Conservation (phyloP, 1,284 basidiomycete genomes). For the Macrocybe sp. region DNA sequence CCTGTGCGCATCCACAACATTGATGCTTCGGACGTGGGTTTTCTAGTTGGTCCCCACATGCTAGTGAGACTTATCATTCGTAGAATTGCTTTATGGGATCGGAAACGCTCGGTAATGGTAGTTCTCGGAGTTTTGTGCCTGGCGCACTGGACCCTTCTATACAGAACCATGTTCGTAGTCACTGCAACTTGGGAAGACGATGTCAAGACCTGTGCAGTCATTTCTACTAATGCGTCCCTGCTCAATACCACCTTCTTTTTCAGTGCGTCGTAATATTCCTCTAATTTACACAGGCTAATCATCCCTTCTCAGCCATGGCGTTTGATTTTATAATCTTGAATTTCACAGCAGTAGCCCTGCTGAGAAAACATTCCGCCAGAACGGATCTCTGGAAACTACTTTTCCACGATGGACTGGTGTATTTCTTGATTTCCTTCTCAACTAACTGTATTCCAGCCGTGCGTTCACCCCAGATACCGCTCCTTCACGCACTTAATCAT, state of each 20-base stretch:
- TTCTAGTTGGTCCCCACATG: slow-evolving; percentile 1
- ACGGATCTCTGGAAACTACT: slow-evolving; percentile 59
- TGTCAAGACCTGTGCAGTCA: slow-evolving; percentile 41
- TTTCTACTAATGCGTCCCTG: slow-evolving; percentile 45
- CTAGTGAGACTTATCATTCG: slow-evolving; percentile 4
- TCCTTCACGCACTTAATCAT: neutral
- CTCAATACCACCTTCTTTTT: slow-evolving; percentile 64
- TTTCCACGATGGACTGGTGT: slow-evolving; percentile 67
- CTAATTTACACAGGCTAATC: neutral
- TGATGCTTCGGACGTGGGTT: slow-evolving; percentile 64
- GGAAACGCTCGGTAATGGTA: slow-evolving; percentile 42
- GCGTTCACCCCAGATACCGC: slow-evolving; percentile 17
- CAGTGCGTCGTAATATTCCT: slow-evolving; percentile 39
- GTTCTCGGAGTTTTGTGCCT: slow-evolving; percentile 50
- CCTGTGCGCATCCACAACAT: slow-evolving; percentile 56
- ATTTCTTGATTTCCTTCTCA: slow-evolving; percentile 58
- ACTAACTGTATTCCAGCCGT: slow-evolving; percentile 67
- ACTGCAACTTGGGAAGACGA: slow-evolving; percentile 44
- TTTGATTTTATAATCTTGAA: slow-evolving; percentile 59
- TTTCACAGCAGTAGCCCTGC: slow-evolving; percentile 47
- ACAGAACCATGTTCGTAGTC: slow-evolving; percentile 65
- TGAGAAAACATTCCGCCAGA: slow-evolving; percentile 43
- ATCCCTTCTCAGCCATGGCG: slow-evolving; percentile 46
- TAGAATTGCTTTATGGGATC: slow-evolving; percentile 69
- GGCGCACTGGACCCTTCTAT: slow-evolving; percentile 62